phyloP scores from a whole-genome alignment of 371 early-diverging fungal species.

The Mycotypha africana region DNA sequence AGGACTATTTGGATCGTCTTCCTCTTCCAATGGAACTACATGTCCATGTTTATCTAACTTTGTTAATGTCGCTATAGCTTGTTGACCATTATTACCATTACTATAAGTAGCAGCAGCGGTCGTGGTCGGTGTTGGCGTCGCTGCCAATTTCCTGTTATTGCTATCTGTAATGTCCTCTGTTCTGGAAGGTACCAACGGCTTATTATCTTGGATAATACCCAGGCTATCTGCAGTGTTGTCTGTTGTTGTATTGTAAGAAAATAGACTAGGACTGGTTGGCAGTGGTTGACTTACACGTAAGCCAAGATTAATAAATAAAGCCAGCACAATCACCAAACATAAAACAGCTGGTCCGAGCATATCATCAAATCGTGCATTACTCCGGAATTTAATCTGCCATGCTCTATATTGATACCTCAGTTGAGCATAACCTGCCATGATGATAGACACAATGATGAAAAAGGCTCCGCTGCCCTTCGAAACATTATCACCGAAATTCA shows the following conservation, averaged over 20 bases:
- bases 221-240: background rate
- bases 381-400: slow-evolving; percentile 48
- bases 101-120: too few relatives aligned
- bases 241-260: slow-evolving; percentile 2
- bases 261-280: slow-evolving; percentile 10
- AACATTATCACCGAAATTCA: slow-evolving; percentile 76
- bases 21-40: background rate
- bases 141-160: too few relatives aligned
- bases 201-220: background rate
- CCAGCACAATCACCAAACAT: slow-evolving; percentile 69
- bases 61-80: background rate
- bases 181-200: too few relatives aligned
- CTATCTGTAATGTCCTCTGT: too few relatives aligned
- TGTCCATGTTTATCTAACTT: background rate
- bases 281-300: slow-evolving; percentile 14
- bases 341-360: slow-evolving; percentile 67
- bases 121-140: too few relatives aligned
- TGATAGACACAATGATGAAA: slow-evolving; percentile 61
- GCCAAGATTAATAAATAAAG: slow-evolving; percentile 69
- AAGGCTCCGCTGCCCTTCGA: slow-evolving; percentile 61
- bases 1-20: too few relatives aligned
- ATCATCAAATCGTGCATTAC: slow-evolving; percentile 51
- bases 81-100: too few relatives aligned
- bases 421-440: slow-evolving; percentile 71
- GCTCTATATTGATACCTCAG: slow-evolving; percentile 84